These are phyloP conservation scores for Wickerhamomyces canadensis DNA, from an alignment of 805 yeast genomes.

Conservation along the genomic window DNA sequence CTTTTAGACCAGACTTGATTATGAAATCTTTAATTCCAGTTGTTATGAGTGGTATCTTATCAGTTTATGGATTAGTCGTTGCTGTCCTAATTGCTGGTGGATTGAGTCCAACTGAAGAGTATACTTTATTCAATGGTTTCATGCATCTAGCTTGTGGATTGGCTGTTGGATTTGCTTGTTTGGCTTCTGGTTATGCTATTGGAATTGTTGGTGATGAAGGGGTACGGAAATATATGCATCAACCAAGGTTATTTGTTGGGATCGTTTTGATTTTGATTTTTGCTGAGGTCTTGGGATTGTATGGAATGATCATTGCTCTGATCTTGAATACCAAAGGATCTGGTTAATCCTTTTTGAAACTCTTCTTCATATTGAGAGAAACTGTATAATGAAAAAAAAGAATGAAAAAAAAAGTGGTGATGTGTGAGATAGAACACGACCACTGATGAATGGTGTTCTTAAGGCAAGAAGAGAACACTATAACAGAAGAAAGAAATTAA, in stretches of 20 bases:
- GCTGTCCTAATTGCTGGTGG: conserved; percentile 94
- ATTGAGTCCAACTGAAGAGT: conserved; percentile 68
- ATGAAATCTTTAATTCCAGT: conserved; percentile 97
- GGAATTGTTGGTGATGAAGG: conserved; percentile 95
- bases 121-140: conserved; percentile 91
- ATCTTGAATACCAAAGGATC: conserved; percentile 87
- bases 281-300: conserved; percentile 84
- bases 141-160: conserved; percentile 97
- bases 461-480: no score
- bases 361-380: no score
- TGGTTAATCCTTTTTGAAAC: conserved; percentile 35
- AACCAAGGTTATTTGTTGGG: conserved; percentile 84
- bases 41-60: conserved; percentile 95
- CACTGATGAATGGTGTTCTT: no score
- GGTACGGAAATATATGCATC: conserved; percentile 82
- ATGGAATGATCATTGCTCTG: conserved; percentile 94
- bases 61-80: conserved; percentile 96
- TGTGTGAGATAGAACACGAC: no score
- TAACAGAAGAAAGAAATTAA: conserved; percentile 1
- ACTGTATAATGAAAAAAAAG: background rate
- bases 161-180: conserved; percentile 93
- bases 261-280: conserved; percentile 85
- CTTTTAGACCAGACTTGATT: conserved; percentile 93
- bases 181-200: conserved; percentile 95
- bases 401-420: no score